phyloP scores from a whole-genome alignment of 2,329 filamentous ascomycete species.

The Xylariaceae sp. region DNA sequence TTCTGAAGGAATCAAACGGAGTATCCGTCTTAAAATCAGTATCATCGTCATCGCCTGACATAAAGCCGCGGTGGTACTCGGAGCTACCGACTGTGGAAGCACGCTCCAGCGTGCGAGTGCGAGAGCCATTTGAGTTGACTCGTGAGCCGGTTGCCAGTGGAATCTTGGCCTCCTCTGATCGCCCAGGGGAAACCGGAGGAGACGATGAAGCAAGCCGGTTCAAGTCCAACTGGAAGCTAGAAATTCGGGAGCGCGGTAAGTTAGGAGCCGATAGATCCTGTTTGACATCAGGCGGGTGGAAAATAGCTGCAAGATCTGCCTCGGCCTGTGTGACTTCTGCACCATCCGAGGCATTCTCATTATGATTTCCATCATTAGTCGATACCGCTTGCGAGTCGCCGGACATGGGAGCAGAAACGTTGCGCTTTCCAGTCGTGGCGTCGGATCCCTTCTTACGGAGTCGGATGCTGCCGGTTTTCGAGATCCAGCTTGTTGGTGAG shows the following conservation, averaged over 20 bases:
- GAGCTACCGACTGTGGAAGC: conserved; percentile 66
- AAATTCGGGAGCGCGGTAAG: conserved; percentile 50
- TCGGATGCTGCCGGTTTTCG: conserved; percentile 53
- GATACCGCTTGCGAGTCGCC: conserved; percentile 23
- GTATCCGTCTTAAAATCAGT: conserved; percentile 60
- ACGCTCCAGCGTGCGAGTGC: conserved; percentile 43
- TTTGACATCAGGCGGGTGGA: conserved; percentile 31
- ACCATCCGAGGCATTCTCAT: conserved; percentile 26
- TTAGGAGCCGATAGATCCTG: conserved; percentile 53
- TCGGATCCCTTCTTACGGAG: conserved; percentile 49
- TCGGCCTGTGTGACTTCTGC: conserved; percentile 28
- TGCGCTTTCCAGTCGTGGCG: conserved; percentile 41
- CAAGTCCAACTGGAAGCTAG: conserved; percentile 53
- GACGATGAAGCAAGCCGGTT: conserved; percentile 45
- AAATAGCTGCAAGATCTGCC: conserved; percentile 29
- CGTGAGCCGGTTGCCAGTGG: conserved; percentile 19
- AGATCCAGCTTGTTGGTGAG: conserved; percentile 54
- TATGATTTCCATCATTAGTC: conserved; percentile 22
- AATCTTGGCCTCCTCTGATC: conserved; percentile 18
- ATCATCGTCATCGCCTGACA: conserved; percentile 71
- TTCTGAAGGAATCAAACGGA: conserved; percentile 72
- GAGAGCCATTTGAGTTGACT: conserved; percentile 27
- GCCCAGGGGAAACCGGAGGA: conserved; percentile 36
- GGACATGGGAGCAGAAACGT: conserved; percentile 49
- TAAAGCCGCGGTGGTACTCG: conserved; percentile 63